phyloP scores from a whole-genome alignment of 1,139 yeast species.

The Yamadazyma blattariae region DNA sequence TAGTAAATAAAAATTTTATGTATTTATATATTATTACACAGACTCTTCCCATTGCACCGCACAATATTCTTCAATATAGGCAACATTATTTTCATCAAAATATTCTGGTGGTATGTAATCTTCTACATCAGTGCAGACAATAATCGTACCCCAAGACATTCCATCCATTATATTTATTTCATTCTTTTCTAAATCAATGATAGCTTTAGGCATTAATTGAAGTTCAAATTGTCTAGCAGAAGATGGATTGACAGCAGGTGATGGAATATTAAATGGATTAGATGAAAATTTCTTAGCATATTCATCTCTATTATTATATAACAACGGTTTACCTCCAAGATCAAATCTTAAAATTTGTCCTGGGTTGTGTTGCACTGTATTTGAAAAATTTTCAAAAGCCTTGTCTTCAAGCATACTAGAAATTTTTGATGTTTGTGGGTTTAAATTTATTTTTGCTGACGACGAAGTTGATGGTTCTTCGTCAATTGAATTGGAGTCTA shows the following conservation, averaged over 20 bases:
- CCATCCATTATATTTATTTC: slow-evolving; percentile 51
- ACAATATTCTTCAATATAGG: slow-evolving; percentile 85
- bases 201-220: slow-evolving; percentile 92
- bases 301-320: slow-evolving; percentile 64
- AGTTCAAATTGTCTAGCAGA: slow-evolving; percentile 70
- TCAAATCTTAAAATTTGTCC: slow-evolving; percentile 84
- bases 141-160: slow-evolving; percentile 97
- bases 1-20: too few relatives aligned
- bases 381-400: slow-evolving; percentile 75
- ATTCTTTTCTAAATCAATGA: slow-evolving; percentile 68
- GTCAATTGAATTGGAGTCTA: slow-evolving; percentile 32
- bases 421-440: slow-evolving; percentile 41
- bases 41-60: slow-evolving; percentile 94
- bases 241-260: slow-evolving; percentile 60
- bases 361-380: slow-evolving; percentile 75
- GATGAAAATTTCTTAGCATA: slow-evolving; percentile 42
- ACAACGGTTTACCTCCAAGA: slow-evolving; percentile 67
- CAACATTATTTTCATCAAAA: slow-evolving; percentile 64
- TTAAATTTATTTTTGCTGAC: slow-evolving; percentile 13
- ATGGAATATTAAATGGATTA: slow-evolving; percentile 36
- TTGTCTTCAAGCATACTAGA: slow-evolving; percentile 66
- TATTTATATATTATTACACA: too few relatives aligned
- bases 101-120: slow-evolving; percentile 59
- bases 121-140: slow-evolving; percentile 76
- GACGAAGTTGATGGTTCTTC: slow-evolving; percentile 1